Base-by-base conservation (phyloP, 257 asterid species). In the Solanum ossicruentum region DNA sequence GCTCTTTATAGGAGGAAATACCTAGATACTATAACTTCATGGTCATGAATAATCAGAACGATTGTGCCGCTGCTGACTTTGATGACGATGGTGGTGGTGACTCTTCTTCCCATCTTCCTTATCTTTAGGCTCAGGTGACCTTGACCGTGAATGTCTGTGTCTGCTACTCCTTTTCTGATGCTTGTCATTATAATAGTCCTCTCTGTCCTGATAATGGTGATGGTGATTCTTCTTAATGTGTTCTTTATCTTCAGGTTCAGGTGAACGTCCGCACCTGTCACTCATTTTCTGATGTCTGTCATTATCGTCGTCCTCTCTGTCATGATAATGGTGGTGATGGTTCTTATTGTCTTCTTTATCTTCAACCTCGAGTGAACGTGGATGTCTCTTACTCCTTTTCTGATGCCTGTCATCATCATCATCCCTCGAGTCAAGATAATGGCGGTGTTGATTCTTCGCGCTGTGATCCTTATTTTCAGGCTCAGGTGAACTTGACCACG, bases 171-270 rank as follows among this genome's bases (percentile, higher is more conserved):
- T 66, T 66, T 41, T 65, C 80, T 32, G 85, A 65, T 66, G 52
- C 79, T 49, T 47, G 80, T 47, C 85, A 45, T 67, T n/a, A n/a
- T 63, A 10, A 39, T 23, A 6, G 47, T 26, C 85, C 4, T 89
- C 91, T n/a, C 91, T 87, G 23, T 67, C 75, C 16, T 12, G 89
- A 18, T 67, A 79, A 49, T 66, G 85, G 12, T 23, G 82, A 61
- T 52, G 81, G 20, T 72, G 12, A 45, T 43, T 49, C 51, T 26
- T 39, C 71, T 20, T 41, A 52, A 32, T 81, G 20, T 39, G 55
- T 12, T 81, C 52, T 51, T 18, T 47, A 7, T 63, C 56, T 81
- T 81, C 84, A 41, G n/a, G n/a, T 39, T 28, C n/a, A 3, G 83
- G 49, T 54, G 67, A 28, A 55, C 21, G 20, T 32, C 84, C 9